Conservation (phyloP, 1,284 basidiomycete genomes). For the Trametes pubescens region DNA sequence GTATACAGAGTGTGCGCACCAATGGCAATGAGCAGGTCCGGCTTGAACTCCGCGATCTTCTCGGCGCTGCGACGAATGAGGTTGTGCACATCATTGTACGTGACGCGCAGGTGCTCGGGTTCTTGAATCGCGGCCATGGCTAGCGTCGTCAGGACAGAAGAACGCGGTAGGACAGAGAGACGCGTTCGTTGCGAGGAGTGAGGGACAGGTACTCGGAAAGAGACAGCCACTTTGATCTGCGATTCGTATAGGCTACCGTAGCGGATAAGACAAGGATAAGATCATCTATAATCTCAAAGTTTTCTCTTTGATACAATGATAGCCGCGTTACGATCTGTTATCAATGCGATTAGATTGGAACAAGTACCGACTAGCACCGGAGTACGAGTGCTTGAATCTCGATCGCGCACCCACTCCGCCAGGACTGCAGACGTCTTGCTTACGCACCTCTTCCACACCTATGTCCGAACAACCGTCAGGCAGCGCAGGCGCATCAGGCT, state of each 20-base stretch:
- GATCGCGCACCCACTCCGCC: neutral
- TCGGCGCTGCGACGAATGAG: slow-evolving; percentile 70
- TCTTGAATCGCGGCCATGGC: slow-evolving; percentile 44
- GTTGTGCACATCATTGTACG: slow-evolving; percentile 89
- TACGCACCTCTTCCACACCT: neutral
- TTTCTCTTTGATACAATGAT: slow-evolving; percentile 1
- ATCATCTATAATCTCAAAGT: slow-evolving; percentile 20
- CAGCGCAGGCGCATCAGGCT: slow-evolving; percentile 32
- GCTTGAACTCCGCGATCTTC: slow-evolving; percentile 76
- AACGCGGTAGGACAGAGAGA: neutral
- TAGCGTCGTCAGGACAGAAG: slow-evolving; percentile 1
- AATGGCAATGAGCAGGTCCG: slow-evolving; percentile 83
- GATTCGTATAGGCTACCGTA: neutral
- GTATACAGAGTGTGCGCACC: slow-evolving; percentile 52
- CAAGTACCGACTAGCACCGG: too few relatives aligned
- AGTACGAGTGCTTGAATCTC: neutral
- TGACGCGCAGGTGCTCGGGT: slow-evolving; percentile 69
- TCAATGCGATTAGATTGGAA: too few relatives aligned
- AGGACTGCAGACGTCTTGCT: neutral
- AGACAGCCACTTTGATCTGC: neutral
- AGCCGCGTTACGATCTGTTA: neutral
- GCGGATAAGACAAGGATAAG: slow-evolving; percentile 15
- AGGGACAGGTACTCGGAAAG: neutral
- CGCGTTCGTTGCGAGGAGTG: neutral
- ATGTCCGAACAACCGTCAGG: slow-evolving; percentile 39